Evolutionary conservation across 2,329 filamentous ascomycete genomes (phyloP), one percentile per base, ranked within the genome.

Genomic region (Calonectria pseudoturangicola): DNA sequence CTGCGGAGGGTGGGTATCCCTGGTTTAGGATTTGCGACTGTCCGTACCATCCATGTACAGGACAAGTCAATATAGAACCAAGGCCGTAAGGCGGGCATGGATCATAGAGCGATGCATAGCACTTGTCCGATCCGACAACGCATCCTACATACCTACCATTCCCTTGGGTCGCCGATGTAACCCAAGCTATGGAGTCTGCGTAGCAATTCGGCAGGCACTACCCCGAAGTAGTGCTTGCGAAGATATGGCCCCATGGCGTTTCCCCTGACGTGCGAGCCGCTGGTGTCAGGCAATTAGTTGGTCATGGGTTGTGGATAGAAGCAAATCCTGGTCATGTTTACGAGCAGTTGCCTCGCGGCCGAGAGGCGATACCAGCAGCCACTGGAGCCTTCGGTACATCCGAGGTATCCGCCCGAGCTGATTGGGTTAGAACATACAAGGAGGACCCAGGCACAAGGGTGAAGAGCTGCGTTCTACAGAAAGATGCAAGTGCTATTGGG

Each of bases 151-250:
- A 25, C 54, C 54, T 60, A 60, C 54, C 54, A 25, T 60, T 60
- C 54, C 54, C 54, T 60, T 60, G 54, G 54, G 54, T 60, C 54
- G n/a, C 54, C 54, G 54, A 60, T 60, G 54, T 60, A 60, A 60
- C 54, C 54, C 54, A 60, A 60, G 33, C 21, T 60, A 60, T 60
- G 54, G 54, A 60, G 36, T 21, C 51, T 56, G n/a, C 18, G 18
- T 56, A 56, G 51, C 28, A 56, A 56, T 33, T 56, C 54, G 36
- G 54, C 54, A 60, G 54, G 54, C 54, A 60, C 36, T 18, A 36
- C 36, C 36, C 54, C 33, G 54, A 60, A 16, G 54, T 15, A 60
- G 39, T 41, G 36, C 21, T 60, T 39, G 21, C 33, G 7, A 28
- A 41, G 21, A 60, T 60, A 60, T 21, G 10, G 36, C n/a, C 33